A percentile compares a stretch with the other conserved stretches of the same genome.
These are phyloP conservation scores for Vitis amurensis DNA, from an alignment of 164 flowering plant species.

Conservation along the genomic window DNA sequence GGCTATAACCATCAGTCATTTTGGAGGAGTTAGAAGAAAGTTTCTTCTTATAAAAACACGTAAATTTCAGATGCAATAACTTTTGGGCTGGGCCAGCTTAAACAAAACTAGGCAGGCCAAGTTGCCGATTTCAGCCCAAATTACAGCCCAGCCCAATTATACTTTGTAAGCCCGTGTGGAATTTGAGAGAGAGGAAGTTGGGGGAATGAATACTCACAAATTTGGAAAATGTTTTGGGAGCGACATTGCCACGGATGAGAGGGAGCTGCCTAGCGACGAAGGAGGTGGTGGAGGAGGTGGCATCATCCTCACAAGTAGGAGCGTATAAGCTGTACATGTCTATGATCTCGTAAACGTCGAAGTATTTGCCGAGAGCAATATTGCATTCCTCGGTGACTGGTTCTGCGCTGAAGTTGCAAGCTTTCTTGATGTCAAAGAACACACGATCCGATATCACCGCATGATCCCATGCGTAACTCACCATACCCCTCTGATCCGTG, in stretches of 20 bases:
- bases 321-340: constrained; percentile 71
- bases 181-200: too few species aligned
- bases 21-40: too few species aligned
- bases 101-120: too few species aligned
- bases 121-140: too few species aligned
- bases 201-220: constrained; percentile 30
- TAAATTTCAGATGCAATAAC: too few species aligned
- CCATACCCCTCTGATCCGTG: constrained; percentile 64
- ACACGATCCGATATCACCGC: constrained; percentile 68
- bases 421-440: constrained; percentile 31
- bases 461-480: constrained; percentile 83
- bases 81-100: too few species aligned
- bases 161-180: too few species aligned
- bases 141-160: too few species aligned
- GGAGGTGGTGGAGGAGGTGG: constrained; percentile 9
- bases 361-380: constrained; percentile 34
- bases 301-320: constrained; percentile 41
- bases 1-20: constrained; percentile 20
- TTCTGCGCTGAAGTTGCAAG: constrained; percentile 51
- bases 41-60: too few species aligned
- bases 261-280: constrained; percentile 19
- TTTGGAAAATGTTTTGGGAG: constrained; percentile 48
- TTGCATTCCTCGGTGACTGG: constrained; percentile 25
- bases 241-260: constrained; percentile 23
- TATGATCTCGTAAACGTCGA: constrained; percentile 49